Percentiles rank a stretch among this genome's conserved stretches.
Conservation (phyloP, 208 protist species). For the Leishmania braziliensis region DNA sequence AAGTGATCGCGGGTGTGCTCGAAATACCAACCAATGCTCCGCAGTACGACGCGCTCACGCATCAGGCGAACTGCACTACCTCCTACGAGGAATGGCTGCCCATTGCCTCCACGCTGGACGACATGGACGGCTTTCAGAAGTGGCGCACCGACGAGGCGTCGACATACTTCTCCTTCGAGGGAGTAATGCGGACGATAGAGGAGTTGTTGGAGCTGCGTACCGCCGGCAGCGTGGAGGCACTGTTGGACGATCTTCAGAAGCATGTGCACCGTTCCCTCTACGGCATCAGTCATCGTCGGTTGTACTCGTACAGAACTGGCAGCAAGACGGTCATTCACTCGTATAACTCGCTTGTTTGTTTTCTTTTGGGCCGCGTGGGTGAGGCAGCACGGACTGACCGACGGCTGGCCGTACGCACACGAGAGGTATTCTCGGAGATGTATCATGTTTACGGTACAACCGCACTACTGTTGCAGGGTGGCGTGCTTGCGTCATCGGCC, state of each 20-base stretch:
- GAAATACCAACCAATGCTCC: constrained; percentile 43
- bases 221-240: constrained; percentile 25
- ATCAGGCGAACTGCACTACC: constrained; percentile 16
- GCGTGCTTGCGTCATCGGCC: constrained; percentile 51
- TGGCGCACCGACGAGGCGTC: constrained; percentile 48
- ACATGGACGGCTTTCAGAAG: constrained; percentile 56
- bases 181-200: constrained; percentile 46
- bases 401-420: constrained; percentile 21
- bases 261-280: constrained; percentile 54
- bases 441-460: constrained; percentile 53
- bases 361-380: constrained; percentile 31
- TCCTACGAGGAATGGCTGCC: constrained; percentile 57
- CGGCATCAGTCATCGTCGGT: constrained; percentile 55
- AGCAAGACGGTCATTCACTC: constrained; percentile 73
- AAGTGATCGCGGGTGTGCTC: constrained; percentile 49
- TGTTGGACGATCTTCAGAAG: constrained; percentile 46
- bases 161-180: constrained; percentile 46
- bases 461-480: constrained; percentile 66
- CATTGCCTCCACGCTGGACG: constrained; percentile 47
- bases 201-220: constrained; percentile 47
- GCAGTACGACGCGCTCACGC: constrained; percentile 31
- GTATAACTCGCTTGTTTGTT: constrained; percentile 63
- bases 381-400: constrained; percentile 19
- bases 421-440: constrained; percentile 43
- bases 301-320: constrained; percentile 68